Conservation (phyloP, 1,284 basidiomycete genomes). For the Kalmanozyma brasiliensis region DNA sequence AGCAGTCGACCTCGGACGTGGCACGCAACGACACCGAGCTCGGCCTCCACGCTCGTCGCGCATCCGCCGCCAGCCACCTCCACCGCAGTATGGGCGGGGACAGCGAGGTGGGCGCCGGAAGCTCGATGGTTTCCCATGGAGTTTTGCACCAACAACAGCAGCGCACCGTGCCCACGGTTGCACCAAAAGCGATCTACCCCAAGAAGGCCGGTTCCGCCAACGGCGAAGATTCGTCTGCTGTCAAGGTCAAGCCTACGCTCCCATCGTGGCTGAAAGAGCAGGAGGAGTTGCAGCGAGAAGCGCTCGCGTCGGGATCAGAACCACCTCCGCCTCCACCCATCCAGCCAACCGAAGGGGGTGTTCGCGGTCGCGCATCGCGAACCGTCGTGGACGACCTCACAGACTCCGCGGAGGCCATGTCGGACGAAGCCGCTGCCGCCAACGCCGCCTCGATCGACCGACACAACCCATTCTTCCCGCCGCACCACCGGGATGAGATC, state of each 20-base stretch:
- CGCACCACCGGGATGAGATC: slow-evolving; percentile 49
- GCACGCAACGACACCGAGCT: slow-evolving; percentile 34
- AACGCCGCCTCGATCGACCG: slow-evolving; percentile 62
- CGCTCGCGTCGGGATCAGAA: slow-evolving; percentile 51
- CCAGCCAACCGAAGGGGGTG: slow-evolving; percentile 44
- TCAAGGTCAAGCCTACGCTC: slow-evolving; percentile 51
- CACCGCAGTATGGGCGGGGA: slow-evolving; percentile 29
- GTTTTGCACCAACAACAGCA: slow-evolving; percentile 19
- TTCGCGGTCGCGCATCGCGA: slow-evolving; percentile 29
- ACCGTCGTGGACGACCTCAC: slow-evolving; percentile 58
- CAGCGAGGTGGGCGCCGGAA: slow-evolving; percentile 31
- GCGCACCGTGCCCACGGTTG: slow-evolving; percentile 46
- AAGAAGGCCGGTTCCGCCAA: slow-evolving; percentile 26
- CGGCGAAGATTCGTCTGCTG: slow-evolving; percentile 15
- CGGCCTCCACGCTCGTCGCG: slow-evolving; percentile 15
- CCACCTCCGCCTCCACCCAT: slow-evolving; percentile 52
- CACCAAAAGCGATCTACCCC: slow-evolving; percentile 59
- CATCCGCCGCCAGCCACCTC: slow-evolving; percentile 25
- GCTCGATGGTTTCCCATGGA: slow-evolving; percentile 24
- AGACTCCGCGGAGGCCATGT: slow-evolving; percentile 55
- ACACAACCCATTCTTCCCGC: slow-evolving; percentile 62
- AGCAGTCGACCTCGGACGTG: slow-evolving; percentile 35
- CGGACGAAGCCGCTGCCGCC: slow-evolving; percentile 53
- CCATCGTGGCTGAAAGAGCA: slow-evolving; percentile 67
- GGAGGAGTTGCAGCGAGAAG: slow-evolving; percentile 59